Evolutionary conservation across 2,329 filamentous ascomycete species (phyloP), one percentile per base, ranked within the genome.

Genomic region (Dactylellina leptospora): DNA sequence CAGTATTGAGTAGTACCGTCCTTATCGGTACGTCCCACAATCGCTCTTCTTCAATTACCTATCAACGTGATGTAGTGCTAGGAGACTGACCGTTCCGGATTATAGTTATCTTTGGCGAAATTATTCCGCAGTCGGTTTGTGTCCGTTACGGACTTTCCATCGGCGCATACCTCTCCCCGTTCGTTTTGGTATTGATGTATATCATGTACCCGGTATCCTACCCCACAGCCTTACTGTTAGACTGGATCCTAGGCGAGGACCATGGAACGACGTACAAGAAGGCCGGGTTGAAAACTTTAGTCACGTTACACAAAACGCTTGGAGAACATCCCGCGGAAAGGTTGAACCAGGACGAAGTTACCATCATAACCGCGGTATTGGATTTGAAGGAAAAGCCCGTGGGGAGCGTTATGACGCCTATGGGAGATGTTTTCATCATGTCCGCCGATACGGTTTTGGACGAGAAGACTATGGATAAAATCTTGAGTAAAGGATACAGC

Each of bases 211-310:
- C 93, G 1, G 83, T 97, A 50, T 92, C 93, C 47, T 99, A 92
- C 89, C 95, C 95, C 1, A 96, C 92, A 4, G 95, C 95, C 20
- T 96, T 97, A 81, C 86, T 99, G 18, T 90, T 99, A 77, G 95
- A 99, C 81, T 92, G 87, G 82, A 85, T 97, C 6, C 87, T 99
- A 2, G 95, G 95, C 73, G 90, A 96, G 80, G 93, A 97, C 78
- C 93, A 97, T 79, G 93, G 93, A 58, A 97, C 93, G 0, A 88
- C 93, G 44, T 99, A 99, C 86, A 97, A 97, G 82, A 99, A 97
- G 83, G 93, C 92, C 73, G 95, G 95, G 0, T 82, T 99, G 76
- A 99, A 99, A 83, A 97, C 95, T 0, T 84, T 99, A 27, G 95
- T 99, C 25, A 96, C 92, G 0, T 84, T 99, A 13, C 95, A 99